Base-by-base conservation (phyloP, 768 basidiomycete species). In the Leccinum pellstonianum region DNA sequence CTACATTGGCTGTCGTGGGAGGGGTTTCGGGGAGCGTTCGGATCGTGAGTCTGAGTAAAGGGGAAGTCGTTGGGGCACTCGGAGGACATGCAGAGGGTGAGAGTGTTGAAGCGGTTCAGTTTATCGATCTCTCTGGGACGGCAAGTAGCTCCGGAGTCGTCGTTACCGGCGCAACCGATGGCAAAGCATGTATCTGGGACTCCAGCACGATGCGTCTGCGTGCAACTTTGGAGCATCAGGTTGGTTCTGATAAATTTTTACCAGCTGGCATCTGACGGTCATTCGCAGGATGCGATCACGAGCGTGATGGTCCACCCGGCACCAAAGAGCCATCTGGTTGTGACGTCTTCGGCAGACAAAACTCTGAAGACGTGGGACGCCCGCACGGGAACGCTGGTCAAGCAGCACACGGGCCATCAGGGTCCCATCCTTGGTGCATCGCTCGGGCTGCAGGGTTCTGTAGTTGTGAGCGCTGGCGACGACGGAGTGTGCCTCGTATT, bases 171-270 rank as follows among this genome's bases (percentile, higher is more conserved):
- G 94, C 85, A 5, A 98, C 96, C 4, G 97, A 99, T 69, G 94
- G 95, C 0, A 95, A 93, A 70, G 90, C 87, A 17, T 93, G 91
- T 66, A 86, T 98, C 35, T 99, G 96, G 95, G 97, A 99, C 76
- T 80, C 95, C 47, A 82, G 82, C 53, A 95, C 93, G 25, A 92
- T 92, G 81, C 82, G 90, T 62, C 71, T 95, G 54, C 83, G 97
- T 57, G 82, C 88, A 17, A 94, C 91, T 14, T 77, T 97, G 6
- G 79, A 88, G 62, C 95, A 98, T 68, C 79, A 86, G 73, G 95
- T 95, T 62, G 54, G 84, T 77, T 55, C 29, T 17, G 7, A 46
- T n/a, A 4, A 0, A 5, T 25, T 21, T 8, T 37, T 0, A 3
- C 12, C 25, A 33, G 25, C 25, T 21, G 15, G 21, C 1, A 8